These are phyloP conservation scores for Amanita rimosa DNA, from an alignment of 768 basidiomycete genomes.

Conservation along the genomic window DNA sequence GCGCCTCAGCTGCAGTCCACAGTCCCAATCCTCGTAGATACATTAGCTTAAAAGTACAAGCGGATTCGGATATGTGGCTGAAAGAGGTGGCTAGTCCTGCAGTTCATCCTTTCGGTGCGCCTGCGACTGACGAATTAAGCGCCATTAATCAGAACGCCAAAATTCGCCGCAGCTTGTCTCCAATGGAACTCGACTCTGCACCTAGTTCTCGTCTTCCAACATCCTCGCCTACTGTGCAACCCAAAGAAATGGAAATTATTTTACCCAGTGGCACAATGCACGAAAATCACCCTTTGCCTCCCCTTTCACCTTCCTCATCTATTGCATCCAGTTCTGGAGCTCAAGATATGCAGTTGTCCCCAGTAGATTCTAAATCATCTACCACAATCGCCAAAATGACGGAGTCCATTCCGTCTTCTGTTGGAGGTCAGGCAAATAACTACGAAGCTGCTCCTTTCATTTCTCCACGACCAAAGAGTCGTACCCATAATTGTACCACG, in stretches of 20 bases:
- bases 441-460: background rate
- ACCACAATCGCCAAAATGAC: background rate
- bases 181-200: slow-evolving; percentile 50
- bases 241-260: background rate
- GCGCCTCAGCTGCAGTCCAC: slow-evolving; percentile 10
- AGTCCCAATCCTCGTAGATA: slow-evolving; percentile 10
- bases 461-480: background rate
- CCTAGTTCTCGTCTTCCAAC: slow-evolving; percentile 16
- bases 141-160: slow-evolving; percentile 10
- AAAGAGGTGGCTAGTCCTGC: background rate
- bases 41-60: slow-evolving; percentile 12
- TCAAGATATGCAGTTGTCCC: slow-evolving; percentile 18
- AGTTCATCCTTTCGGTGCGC: background rate
- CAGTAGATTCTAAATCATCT: slow-evolving; percentile 9
- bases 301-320: slow-evolving; percentile 15
- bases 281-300: slow-evolving; percentile 7
- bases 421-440: background rate
- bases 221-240: background rate
- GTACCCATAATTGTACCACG: background rate
- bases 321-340: slow-evolving; percentile 15
- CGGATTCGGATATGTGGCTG: slow-evolving; percentile 8
- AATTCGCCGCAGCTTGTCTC: slow-evolving; percentile 40
- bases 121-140: background rate
- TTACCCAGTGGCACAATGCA: background rate
- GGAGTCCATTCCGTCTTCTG: background rate